A percentile compares a stretch with the other conserved stretches of the same genome.
These are phyloP conservation scores for Tolypocladium album DNA, from an alignment of 2,329 filamentous ascomycete species.

Conservation along the genomic window DNA sequence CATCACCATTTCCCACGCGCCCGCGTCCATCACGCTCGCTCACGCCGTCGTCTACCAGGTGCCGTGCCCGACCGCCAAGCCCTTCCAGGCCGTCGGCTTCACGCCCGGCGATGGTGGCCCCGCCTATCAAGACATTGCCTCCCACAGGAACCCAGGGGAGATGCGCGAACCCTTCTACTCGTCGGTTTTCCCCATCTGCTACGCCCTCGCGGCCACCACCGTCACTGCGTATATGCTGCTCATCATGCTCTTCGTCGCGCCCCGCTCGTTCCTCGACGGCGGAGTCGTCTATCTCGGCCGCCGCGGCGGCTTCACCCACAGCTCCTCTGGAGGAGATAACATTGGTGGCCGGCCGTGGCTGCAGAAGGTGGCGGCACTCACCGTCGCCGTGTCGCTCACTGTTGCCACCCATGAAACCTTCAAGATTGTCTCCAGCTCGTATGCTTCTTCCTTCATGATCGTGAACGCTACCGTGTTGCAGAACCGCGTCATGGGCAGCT, in stretches of 20 bases:
- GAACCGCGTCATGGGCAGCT: constrained; percentile 67
- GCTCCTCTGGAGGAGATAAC: constrained; percentile 66
- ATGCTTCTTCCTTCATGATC: constrained; percentile 72
- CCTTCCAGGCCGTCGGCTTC: constrained; percentile 16
- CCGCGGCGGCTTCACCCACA: constrained; percentile 77
- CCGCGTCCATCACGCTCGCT: constrained; percentile 45
- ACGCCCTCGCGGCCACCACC: constrained; percentile 83
- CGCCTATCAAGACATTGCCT: constrained; percentile 14
- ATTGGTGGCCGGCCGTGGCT: constrained; percentile 91
- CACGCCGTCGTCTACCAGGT: constrained; percentile 43
- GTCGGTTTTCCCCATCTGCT: constrained; percentile 85
- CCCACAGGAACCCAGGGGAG: constrained; percentile 16
- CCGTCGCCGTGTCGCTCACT: constrained; percentile 74
- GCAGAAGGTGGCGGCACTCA: constrained; percentile 69
- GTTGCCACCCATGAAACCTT: constrained; percentile 92
- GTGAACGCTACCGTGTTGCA: constrained; percentile 73
- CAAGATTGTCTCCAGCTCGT: constrained; percentile 57
- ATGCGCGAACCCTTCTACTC: constrained; percentile 82
- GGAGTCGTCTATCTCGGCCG: constrained; percentile 72
- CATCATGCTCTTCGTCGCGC: constrained; percentile 88
- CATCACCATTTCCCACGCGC: constrained; percentile 38
- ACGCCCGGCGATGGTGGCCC: constrained; percentile 25
- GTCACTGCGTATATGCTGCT: constrained; percentile 87
- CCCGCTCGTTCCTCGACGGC: constrained; percentile 84
- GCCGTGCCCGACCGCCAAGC: constrained; percentile 17